Percentiles rank a stretch among this genome's conserved stretches.
Conservation (phyloP, 1,139 yeast species). For the Nematodospora anomalae region DNA sequence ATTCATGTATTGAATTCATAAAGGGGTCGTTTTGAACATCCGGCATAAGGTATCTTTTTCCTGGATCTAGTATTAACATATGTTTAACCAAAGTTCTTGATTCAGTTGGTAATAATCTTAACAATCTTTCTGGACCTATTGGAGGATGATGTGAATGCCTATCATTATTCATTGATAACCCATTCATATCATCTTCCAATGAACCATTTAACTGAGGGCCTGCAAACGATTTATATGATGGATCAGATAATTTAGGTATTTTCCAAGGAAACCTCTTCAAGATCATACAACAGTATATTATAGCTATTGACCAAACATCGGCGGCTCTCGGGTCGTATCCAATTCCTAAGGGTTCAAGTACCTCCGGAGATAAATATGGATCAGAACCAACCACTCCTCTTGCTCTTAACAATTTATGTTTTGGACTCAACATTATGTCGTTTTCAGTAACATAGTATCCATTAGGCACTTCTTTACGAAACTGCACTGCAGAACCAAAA, state of each 20-base stretch:
- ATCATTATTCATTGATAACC: constrained; percentile 5
- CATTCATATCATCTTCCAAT: constrained; percentile 9
- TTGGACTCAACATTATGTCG: constrained; percentile 21
- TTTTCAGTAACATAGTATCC: constrained; percentile 25
- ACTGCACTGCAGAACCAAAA: constrained; percentile 75
- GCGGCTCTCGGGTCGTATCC: constrained; percentile 71
- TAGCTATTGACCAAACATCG: constrained; percentile 79
- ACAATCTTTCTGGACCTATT: constrained; percentile 35
- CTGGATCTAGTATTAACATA: constrained; percentile 34
- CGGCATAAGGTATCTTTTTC: constrained; percentile 28
- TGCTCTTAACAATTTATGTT: constrained; percentile 38
- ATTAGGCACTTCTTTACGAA: constrained; percentile 40
- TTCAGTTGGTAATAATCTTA: constrained; percentile 38
- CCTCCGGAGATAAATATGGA: constrained; percentile 81
- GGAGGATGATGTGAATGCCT: constrained; percentile 12
- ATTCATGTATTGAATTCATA: constrained; percentile 28
- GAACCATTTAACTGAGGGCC: constrained; percentile 13
- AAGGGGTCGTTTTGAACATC: constrained; percentile 34
- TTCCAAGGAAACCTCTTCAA: constrained; percentile 79
- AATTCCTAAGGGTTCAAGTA: constrained; percentile 43
- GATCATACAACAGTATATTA: constrained; percentile 74
- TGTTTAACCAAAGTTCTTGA: constrained; percentile 33
- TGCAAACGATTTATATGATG: constrained; percentile 44
- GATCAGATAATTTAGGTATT: constrained; percentile 60
- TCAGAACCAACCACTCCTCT: constrained; percentile 80